These are phyloP conservation scores for Hypoxylon sp. DNA, from an alignment of 2,329 filamentous ascomycete species.

Conservation along the genomic window DNA sequence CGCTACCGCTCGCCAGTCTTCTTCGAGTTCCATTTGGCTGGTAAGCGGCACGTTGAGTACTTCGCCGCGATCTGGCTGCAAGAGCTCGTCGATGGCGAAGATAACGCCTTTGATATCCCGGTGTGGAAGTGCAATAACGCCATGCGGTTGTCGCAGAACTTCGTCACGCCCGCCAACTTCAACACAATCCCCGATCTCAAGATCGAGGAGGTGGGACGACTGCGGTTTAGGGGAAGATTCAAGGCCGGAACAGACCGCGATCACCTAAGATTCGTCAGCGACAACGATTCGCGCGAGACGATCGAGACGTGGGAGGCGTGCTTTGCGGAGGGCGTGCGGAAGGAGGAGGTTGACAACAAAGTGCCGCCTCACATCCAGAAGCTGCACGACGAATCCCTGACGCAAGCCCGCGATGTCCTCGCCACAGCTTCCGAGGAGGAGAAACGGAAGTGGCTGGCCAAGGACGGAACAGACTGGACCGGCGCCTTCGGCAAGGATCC, in stretches of 20 bases:
- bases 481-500: slow-evolving; percentile 87
- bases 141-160: slow-evolving; percentile 87
- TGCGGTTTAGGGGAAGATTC: slow-evolving; percentile 85
- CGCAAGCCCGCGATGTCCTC: slow-evolving; percentile 83
- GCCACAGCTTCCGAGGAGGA: slow-evolving; percentile 78
- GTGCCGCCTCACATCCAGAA: slow-evolving; percentile 78
- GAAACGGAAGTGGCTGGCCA: slow-evolving; percentile 81
- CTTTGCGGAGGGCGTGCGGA: slow-evolving; percentile 85
- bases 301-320: slow-evolving; percentile 97
- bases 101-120: slow-evolving; percentile 83
- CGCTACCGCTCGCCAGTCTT: slow-evolving; percentile 91
- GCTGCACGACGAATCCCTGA: slow-evolving; percentile 84
- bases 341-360: slow-evolving; percentile 76
- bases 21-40: slow-evolving; percentile 81
- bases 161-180: slow-evolving; percentile 85
- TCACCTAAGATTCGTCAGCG: slow-evolving; percentile 84
- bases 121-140: slow-evolving; percentile 87
- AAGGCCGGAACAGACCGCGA: slow-evolving; percentile 91
- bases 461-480: slow-evolving; percentile 86
- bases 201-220: slow-evolving; percentile 81
- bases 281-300: slow-evolving; percentile 91
- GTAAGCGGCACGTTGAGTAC: slow-evolving; percentile 77
- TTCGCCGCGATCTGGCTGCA: slow-evolving; percentile 89
- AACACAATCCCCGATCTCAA: slow-evolving; percentile 77
- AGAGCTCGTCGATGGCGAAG: slow-evolving; percentile 84